These are phyloP conservation scores for Cadophora sp. DNA, from an alignment of 2,329 filamentous ascomycete genomes.

Conservation along the genomic window DNA sequence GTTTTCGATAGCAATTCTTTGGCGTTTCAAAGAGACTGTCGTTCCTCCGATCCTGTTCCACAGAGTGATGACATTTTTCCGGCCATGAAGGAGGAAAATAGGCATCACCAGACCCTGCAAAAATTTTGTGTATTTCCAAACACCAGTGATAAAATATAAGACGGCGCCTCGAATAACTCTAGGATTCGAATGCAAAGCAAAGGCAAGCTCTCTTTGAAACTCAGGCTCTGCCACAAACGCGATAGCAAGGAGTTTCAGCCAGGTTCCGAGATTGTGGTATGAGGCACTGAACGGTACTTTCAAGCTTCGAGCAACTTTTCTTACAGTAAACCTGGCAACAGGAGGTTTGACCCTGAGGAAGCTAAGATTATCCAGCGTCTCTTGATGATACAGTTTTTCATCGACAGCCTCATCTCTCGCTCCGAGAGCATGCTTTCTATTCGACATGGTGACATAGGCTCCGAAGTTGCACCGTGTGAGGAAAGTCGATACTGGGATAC, in stretches of 20 bases:
- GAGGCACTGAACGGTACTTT: constrained; percentile 36
- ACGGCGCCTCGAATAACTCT: constrained; percentile 40
- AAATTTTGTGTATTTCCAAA: constrained; percentile 55
- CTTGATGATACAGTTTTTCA: constrained; percentile 25
- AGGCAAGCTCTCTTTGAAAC: constrained; percentile 50
- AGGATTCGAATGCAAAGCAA: constrained; percentile 50
- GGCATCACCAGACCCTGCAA: constrained; percentile 52
- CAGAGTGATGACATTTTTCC: constrained; percentile 50
- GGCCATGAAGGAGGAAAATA: constrained; percentile 47
- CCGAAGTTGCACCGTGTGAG: constrained; percentile 37
- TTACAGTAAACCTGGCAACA: constrained; percentile 19
- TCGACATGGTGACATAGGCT: constrained; percentile 36
- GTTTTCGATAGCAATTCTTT: constrained; percentile 52
- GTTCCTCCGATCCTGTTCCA: constrained; percentile 57
- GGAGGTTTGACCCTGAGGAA: constrained; percentile 26
- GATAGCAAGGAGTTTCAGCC: constrained; percentile 49
- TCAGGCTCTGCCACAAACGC: constrained; percentile 52
- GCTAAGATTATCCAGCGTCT: constrained; percentile 24
- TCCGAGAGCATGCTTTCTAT: constrained; percentile 29
- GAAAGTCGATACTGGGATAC: constrained; percentile 32
- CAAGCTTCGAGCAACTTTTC: constrained; percentile 19
- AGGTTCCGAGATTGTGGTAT: constrained; percentile 51
- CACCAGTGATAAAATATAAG: constrained; percentile 39
- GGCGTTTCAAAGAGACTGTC: constrained; percentile 54
- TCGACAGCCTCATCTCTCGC: constrained; percentile 24